These are phyloP conservation scores for Lasiodiplodia hormozganensis DNA, from an alignment of 2,329 filamentous ascomycete species.

Conservation along the genomic window DNA sequence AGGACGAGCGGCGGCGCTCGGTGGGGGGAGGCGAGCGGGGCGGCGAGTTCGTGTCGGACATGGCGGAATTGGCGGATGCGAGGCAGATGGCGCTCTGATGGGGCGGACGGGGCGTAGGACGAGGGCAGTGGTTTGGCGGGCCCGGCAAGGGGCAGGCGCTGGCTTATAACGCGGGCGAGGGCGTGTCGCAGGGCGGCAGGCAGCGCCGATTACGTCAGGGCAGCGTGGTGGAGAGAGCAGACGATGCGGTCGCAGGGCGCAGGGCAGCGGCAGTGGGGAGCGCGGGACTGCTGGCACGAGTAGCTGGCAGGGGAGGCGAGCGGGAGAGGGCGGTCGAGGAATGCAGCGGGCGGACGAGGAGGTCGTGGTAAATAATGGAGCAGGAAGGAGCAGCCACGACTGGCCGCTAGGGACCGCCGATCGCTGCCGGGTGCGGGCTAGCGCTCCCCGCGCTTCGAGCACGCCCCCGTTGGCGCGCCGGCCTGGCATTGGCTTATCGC, in stretches of 20 bases:
- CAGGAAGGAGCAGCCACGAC: constrained; percentile 21
- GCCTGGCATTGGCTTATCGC: constrained; percentile 21
- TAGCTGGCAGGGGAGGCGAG: neutral
- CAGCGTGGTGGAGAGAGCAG: neutral
- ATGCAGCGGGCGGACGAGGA: constrained; percentile 5
- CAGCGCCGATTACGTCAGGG: constrained; percentile 25
- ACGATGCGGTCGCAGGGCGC: neutral
- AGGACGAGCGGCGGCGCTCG: constrained; percentile 52
- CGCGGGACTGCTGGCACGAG: neutral
- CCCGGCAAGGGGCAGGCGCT: constrained; percentile 11
- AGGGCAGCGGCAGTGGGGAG: neutral
- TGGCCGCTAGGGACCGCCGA: constrained; percentile 13
- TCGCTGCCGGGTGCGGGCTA: neutral
- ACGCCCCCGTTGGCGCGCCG: constrained; percentile 7
- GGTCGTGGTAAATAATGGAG: constrained; percentile 13
- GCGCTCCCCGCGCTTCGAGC: constrained; percentile 24
- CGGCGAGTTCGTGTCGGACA: constrained; percentile 50
- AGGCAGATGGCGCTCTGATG: constrained; percentile 11
- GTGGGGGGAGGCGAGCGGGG: constrained; percentile 48
- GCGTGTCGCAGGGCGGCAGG: neutral
- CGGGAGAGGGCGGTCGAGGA: constrained; percentile 6
- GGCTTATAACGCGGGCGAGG: constrained; percentile 10
- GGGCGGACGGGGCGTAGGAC: constrained; percentile 38
- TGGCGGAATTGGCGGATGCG: constrained; percentile 30
- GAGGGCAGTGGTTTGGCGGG: neutral